Base-by-base conservation (phyloP, 2,329 filamentous ascomycete genomes). In the Cladosporium sp. region DNA sequence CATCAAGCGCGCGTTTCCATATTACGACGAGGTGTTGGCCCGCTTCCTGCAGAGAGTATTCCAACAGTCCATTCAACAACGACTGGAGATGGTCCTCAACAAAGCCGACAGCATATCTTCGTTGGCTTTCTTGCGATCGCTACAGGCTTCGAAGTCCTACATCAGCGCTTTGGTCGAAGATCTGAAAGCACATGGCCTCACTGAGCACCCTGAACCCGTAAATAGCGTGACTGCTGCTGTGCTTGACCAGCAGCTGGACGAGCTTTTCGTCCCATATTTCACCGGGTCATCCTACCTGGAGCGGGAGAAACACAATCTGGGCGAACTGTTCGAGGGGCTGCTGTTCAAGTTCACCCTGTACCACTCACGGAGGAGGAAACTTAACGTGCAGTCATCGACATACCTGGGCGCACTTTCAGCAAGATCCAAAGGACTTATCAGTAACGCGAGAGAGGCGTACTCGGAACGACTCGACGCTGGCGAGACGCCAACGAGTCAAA, bases 281-380 rank as follows among this genome's bases (percentile, higher is more conserved):
- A 76, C 81, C 9, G 82, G 82, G 4, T 80, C 80, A 1, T 82
- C 81, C 9, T 85, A 85, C 60, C 83, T 84, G 57, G 82, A 85
- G 63, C 74, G 80, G 45, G 82, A 85, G 61, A 83, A 81, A 66
- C 77, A 77, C 57, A 84, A 80, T 70, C 72, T 92, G 56, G 87
- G 91, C 64, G 88, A 92, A 64, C 72, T 92, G 2, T 92, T 95
- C 72, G 92, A 89, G 51, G 95, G 93, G 0, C 74, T 98, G 50
- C 80, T 97, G 4, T 95, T 98, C 80, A 95, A 95, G 63, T 98
- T 93, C 66, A 95, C 89, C 13, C 86, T 95, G n/a, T 97, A 92
- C 66, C 93, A 98, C 69, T 89, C 86, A 0, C 77, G 85, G 55
- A 80, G 89, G 57, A 92, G 95, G 69, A 96, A 95, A 76, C 84